Evolutionary conservation across 2,329 filamentous ascomycete species (phyloP), one percentile per base, ranked within the genome.

Genomic region (Aaosphaeria arxii): DNA sequence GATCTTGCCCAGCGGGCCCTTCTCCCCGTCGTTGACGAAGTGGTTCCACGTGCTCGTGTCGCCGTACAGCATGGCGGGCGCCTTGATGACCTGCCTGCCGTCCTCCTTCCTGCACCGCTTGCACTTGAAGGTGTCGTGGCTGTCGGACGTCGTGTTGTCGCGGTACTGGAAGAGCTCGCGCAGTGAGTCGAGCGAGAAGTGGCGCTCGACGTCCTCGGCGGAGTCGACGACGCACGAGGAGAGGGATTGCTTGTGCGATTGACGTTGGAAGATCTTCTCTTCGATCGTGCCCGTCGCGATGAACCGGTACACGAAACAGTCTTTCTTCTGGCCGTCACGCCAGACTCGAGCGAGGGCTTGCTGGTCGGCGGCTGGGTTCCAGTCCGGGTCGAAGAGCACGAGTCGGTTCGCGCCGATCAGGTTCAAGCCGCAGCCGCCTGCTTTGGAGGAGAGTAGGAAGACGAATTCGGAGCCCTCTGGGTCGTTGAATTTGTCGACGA

Each of bases 21-120:
- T 73, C 55, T 80, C 80, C 4, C 82, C 83, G 53, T 85, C 82
- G 61, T 96, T 96, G 40, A 87, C 82, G 72, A 96, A 95, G 71
- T 99, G 94, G 64, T 99, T 99, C 94, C 94, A 99, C n/a, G 90
- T 92, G 72, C 91, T 97, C 24, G 94, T 97, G 64, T 99, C 94
- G 45, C 94, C 94, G 64, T 99, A 99, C 51, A 99, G 75, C 86
- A 97, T 92, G 1, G 94, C 94, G 4, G 88, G 88, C 1, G 92
- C 90, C 70, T 96, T 97, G 64, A 96, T 82, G 54, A 82, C 83
- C 71, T 99, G 94, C 52, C 81, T 86, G 1, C 92, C 92, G 61
- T 95, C 89, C 1, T 89, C 86, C 62, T 87, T 72, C 52, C 74
- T 88, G 71, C 94, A 99, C 38, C 94, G 80, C 76, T 96, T 96